These are phyloP conservation scores for Collybia sp. DNA, from an alignment of 768 basidiomycete species.

Conservation along the genomic window DNA sequence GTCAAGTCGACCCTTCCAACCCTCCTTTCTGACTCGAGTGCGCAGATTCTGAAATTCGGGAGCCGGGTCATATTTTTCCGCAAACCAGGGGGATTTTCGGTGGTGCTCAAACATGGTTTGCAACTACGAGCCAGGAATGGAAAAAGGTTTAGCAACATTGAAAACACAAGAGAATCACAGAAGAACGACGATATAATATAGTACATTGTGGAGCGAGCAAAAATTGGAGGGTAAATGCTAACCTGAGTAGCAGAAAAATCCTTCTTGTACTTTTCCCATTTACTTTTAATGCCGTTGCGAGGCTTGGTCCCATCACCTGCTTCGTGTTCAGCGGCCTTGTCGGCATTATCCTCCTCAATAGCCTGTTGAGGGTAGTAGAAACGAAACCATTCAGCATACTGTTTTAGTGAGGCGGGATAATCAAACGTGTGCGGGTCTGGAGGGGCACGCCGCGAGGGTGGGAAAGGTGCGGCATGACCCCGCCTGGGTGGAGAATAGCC, in stretches of 20 bases:
- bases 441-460: constrained; percentile 56
- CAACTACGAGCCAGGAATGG: constrained; percentile 58
- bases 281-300: constrained; percentile 74
- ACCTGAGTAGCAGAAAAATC: constrained; percentile 87
- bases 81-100: constrained; percentile 94
- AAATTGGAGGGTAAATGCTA: constrained; percentile 28
- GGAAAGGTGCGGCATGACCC: constrained; percentile 42
- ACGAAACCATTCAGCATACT: constrained; percentile 87
- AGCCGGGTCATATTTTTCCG: constrained; percentile 87
- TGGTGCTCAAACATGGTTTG: constrained; percentile 96
- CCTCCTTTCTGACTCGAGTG: constrained; percentile 74
- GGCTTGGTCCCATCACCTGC: constrained; percentile 81
- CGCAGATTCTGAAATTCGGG: constrained; percentile 69
- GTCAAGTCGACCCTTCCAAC: constrained; percentile 73
- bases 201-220: constrained; percentile 20
- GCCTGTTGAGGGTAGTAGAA: constrained; percentile 72
- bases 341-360: constrained; percentile 75
- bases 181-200: constrained; percentile 16
- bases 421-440: constrained; percentile 80
- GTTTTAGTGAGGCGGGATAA: constrained; percentile 76
- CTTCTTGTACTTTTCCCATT: constrained; percentile 95
- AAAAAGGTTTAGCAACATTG: constrained; percentile 26
- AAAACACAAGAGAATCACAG: constrained; percentile 11
- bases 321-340: constrained; percentile 81
- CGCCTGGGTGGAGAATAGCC: constrained; percentile 65